Evolutionary conservation across 2,329 filamentous ascomycete species (phyloP).

Genomic region (Tolypocladium endophyticum): DNA sequence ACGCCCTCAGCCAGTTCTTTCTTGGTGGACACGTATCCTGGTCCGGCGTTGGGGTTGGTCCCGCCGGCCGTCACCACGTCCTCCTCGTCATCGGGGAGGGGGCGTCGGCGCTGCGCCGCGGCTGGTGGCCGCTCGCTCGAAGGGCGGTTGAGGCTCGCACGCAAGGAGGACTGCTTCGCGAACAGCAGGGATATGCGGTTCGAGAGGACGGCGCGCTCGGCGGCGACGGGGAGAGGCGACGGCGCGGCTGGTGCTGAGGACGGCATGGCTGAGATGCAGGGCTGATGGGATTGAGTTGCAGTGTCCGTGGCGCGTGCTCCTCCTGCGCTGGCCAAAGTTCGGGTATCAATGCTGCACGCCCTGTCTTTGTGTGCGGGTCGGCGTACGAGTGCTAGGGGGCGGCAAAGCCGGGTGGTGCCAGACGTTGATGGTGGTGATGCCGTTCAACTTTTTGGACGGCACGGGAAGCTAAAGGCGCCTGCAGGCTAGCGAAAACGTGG

Average conservation of each 20-base stretch:
- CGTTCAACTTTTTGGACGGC: neutral
- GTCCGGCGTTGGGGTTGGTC: conserved; percentile 24
- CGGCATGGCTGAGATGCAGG: neutral
- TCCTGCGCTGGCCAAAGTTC: neutral
- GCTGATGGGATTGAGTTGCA: neutral
- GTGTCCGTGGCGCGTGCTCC: neutral
- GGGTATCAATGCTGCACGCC: neutral
- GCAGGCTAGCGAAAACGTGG: neutral
- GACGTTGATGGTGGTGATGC: neutral
- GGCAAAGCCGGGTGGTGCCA: neutral
- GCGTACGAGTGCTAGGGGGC: neutral
- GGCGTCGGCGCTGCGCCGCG: conserved; percentile 1
- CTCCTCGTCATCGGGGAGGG: conserved; percentile 3
- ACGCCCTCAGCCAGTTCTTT: conserved; percentile 11
- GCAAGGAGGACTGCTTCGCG: conserved; percentile 21
- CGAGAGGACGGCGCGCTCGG: conserved; percentile 25
- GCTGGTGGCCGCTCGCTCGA: conserved; percentile 6
- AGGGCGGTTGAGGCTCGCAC: conserved; percentile 18
- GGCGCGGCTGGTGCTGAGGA: neutral
- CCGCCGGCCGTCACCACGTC: conserved; percentile 17
- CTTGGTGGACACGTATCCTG: conserved; percentile 24
- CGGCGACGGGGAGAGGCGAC: conserved; percentile 21
- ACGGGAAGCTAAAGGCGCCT: neutral
- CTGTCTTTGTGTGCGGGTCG: neutral
- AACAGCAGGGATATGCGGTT: conserved; percentile 32